A percentile compares a stretch with the other conserved stretches of the same genome.
Evolutionary conservation across 1,284 basidiomycete species (phyloP).

Genomic region (Apiotrichum gracile): DNA sequence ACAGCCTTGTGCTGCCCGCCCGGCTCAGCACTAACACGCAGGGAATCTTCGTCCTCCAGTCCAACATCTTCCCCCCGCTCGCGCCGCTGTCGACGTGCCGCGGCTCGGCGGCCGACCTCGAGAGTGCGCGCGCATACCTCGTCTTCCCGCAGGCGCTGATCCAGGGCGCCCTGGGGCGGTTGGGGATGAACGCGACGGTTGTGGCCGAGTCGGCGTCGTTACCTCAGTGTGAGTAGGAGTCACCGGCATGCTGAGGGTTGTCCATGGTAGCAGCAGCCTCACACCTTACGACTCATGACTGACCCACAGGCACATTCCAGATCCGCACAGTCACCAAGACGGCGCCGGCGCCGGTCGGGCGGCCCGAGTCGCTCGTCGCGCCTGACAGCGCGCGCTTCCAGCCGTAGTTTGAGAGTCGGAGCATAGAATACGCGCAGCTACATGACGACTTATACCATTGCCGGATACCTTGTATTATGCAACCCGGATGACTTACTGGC

Average conservation of each 20-base stretch:
- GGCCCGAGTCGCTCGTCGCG: neutral
- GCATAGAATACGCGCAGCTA: no score
- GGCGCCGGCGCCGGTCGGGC: neutral
- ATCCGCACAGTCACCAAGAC: constrained; percentile 28
- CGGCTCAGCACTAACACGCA: constrained; percentile 34
- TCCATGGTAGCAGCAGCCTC: neutral
- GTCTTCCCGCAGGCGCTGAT: constrained; percentile 74
- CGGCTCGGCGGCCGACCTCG: constrained; percentile 66
- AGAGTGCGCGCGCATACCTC: constrained; percentile 67
- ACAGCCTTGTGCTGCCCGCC: no score
- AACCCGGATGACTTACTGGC: neutral
- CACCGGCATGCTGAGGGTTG: neutral
- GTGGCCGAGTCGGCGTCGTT: constrained; percentile 69
- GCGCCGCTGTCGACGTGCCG: constrained; percentile 62
- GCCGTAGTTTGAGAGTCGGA: neutral
- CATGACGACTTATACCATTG: neutral
- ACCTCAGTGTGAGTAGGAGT: constrained; percentile 67
- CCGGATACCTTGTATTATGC: neutral
- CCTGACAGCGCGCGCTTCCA: neutral
- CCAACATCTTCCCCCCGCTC: constrained; percentile 81
- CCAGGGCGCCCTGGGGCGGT: constrained; percentile 66
- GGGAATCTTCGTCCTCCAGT: constrained; percentile 92
- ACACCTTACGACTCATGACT: neutral
- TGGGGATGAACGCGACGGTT: constrained; percentile 70
- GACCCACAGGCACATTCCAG: constrained; percentile 39